These are phyloP conservation scores for Coemansia sp. DNA, from an alignment of 192 early-diverging fungal genomes.

Conservation along the genomic window DNA sequence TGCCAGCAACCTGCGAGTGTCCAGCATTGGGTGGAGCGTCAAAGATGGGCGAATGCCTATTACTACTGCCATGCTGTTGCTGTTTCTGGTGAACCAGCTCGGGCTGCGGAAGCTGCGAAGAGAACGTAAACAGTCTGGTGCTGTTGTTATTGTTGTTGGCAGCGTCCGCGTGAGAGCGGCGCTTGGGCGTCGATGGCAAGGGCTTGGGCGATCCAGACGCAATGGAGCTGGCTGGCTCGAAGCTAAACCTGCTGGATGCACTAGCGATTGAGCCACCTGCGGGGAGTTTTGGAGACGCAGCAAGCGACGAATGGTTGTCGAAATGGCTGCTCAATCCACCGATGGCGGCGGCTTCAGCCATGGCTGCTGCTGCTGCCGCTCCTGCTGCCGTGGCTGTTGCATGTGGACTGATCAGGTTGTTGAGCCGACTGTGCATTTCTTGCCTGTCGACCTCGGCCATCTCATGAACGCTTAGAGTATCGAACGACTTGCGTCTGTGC, in stretches of 20 bases:
- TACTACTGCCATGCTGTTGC: background rate
- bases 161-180: conserved; percentile 7
- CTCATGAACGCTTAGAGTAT: conserved; percentile 47
- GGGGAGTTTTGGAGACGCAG: conserved; percentile 8
- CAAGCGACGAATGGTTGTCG: conserved; percentile 1
- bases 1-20: background rate
- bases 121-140: conserved; percentile 40
- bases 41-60: background rate
- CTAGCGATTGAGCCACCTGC: background rate
- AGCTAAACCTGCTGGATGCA: conserved; percentile 43
- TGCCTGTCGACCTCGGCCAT: conserved; percentile 44
- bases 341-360: background rate
- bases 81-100: conserved; percentile 5
- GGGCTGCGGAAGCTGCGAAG: conserved; percentile 11
- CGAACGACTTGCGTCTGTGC: conserved; percentile 45
- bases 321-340: background rate
- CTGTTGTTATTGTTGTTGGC: too few species aligned
- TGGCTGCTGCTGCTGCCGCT: too few species aligned
- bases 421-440: conserved; percentile 39
- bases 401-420: conserved; percentile 38
- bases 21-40: background rate
- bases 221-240: conserved; percentile 11
- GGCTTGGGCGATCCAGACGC: conserved; percentile 23
- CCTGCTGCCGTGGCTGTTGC: background rate
- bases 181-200: conserved; percentile 29